These are phyloP conservation scores for Discostella stelligeroides DNA, from an alignment of 108 stramenopile species.

Conservation along the genomic window DNA sequence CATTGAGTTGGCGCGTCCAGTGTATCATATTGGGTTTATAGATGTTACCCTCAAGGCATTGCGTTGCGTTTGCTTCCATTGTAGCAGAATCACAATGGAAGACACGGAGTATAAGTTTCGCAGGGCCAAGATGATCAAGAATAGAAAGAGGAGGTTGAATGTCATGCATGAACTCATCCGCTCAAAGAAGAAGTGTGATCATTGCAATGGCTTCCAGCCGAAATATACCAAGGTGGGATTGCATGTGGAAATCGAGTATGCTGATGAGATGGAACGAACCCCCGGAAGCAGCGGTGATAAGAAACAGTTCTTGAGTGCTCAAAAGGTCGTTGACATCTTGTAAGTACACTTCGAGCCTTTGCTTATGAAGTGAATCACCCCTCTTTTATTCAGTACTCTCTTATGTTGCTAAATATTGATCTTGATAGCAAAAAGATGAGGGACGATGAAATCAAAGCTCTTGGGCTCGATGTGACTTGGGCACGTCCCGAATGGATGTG, in stretches of 20 bases:
- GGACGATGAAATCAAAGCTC: constrained; percentile 86
- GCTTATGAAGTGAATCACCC: neutral
- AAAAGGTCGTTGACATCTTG: constrained; percentile 87
- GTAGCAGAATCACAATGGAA: constrained; percentile 79
- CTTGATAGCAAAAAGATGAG: constrained; percentile 77
- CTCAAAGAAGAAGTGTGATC: constrained; percentile 89
- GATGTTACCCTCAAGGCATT: constrained; percentile 87
- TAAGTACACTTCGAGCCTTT: constrained; percentile 24
- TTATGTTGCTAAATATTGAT: neutral
- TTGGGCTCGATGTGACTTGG: constrained; percentile 92
- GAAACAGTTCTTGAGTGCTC: constrained; percentile 91
- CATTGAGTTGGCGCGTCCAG: constrained; percentile 94
- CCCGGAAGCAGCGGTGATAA: constrained; percentile 82
- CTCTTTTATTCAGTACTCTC: constrained; percentile 9
- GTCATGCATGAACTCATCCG: constrained; percentile 85
- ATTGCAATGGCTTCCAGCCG: constrained; percentile 85
- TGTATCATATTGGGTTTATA: constrained; percentile 97
- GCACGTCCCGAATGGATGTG: constrained; percentile 98
- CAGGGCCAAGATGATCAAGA: constrained; percentile 56
- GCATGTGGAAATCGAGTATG: constrained; percentile 86
- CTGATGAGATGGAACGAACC: constrained; percentile 72
- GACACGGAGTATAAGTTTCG: constrained; percentile 87
- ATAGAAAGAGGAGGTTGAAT: constrained; percentile 77
- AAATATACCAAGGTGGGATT: constrained; percentile 85
- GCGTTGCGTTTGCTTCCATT: constrained; percentile 96